These are phyloP conservation scores for Tylopilus sp. DNA, from an alignment of 1,284 basidiomycete genomes.

Conservation along the genomic window DNA sequence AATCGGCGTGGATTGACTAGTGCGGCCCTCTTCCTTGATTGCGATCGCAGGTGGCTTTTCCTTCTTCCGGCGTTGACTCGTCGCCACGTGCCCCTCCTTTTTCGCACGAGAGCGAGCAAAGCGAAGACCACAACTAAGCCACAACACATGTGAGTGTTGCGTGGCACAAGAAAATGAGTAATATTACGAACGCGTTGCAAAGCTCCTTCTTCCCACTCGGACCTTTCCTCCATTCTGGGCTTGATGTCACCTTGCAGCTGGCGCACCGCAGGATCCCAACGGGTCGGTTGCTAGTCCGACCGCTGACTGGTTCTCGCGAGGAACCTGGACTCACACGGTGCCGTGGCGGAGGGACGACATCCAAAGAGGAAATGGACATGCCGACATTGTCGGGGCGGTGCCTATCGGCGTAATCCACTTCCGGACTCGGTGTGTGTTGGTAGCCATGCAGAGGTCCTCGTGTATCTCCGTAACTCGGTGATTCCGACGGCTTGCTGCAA, in stretches of 20 bases:
- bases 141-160: conserved; percentile 26
- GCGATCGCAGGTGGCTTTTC: conserved; percentile 33
- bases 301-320: conserved; percentile 23
- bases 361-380: conserved; percentile 31
- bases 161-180: conserved; percentile 9
- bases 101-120: conserved; percentile 80
- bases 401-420: conserved; percentile 38
- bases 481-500: conserved; percentile 20
- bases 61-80: conserved; percentile 43
- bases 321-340: conserved; percentile 50
- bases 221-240: conserved; percentile 94
- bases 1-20: conserved; percentile 39
- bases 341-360: conserved; percentile 62
- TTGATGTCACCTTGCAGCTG: conserved; percentile 79
- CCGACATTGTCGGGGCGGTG: conserved; percentile 30
- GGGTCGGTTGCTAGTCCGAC: conserved; percentile 55
- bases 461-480: conserved; percentile 28
- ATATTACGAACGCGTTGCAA: conserved; percentile 80
- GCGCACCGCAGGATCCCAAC: conserved; percentile 73
- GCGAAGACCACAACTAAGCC: conserved; percentile 67
- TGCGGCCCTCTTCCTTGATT: conserved; percentile 34
- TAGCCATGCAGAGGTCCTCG: conserved; percentile 31
- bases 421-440: conserved; percentile 42
- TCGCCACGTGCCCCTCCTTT: conserved; percentile 59
- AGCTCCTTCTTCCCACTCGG: conserved; percentile 88